These are phyloP conservation scores for Ophiostoma montium DNA, from an alignment of 2,329 filamentous ascomycete genomes.

Conservation along the genomic window DNA sequence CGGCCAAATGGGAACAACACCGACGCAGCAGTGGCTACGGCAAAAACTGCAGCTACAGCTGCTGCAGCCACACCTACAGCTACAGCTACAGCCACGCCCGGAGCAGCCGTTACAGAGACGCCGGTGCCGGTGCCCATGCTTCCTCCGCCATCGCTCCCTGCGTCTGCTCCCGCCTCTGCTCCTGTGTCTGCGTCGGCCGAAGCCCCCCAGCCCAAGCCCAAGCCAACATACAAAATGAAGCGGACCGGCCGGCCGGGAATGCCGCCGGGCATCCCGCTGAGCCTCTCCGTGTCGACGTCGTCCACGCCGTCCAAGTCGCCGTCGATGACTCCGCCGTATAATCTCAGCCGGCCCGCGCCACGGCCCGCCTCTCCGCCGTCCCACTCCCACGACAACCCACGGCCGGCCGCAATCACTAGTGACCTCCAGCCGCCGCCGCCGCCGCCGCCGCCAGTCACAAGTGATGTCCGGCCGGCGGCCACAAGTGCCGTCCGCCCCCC, in stretches of 20 bases:
- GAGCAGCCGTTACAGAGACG: not conserved
- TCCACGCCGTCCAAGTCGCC: not conserved
- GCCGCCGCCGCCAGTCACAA: not conserved
- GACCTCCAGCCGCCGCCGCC: no score
- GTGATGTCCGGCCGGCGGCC: not conserved
- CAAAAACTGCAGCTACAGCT: no score
- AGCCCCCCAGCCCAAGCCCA: not conserved
- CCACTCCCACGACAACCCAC: not conserved
- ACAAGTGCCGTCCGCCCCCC: not conserved
- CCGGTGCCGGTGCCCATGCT: not conserved
- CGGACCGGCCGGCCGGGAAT: slow-evolving; percentile 1
- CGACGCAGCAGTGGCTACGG: no score
- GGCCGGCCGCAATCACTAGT: not conserved
- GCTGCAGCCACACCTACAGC: no score
- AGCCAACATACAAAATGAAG: slow-evolving; percentile 2
- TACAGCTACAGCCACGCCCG: no score
- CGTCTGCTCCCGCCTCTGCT: not conserved
- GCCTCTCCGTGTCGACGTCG: not conserved
- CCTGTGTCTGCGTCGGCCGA: not conserved
- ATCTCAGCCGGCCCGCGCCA: not conserved
- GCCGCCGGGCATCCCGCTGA: not conserved
- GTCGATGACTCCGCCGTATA: not conserved
- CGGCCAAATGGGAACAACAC: no score
- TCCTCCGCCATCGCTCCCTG: not conserved
- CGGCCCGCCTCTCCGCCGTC: not conserved